Base-by-base conservation (phyloP, 2,329 filamentous ascomycete species). In the Colletotrichum falcatum region DNA sequence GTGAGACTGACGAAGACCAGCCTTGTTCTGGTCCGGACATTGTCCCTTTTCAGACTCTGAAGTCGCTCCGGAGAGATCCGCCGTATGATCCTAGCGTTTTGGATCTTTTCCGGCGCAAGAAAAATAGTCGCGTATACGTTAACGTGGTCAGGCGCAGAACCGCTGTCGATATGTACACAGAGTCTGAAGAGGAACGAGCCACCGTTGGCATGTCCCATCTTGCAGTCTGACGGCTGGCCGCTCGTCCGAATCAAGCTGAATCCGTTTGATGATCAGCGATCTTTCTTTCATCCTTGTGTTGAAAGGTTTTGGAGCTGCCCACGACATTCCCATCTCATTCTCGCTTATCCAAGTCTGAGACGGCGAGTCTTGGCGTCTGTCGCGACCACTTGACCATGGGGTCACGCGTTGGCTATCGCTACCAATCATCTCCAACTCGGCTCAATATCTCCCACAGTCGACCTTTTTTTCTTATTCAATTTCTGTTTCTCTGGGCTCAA, bases 121-220 rank as follows among this genome's bases (percentile, higher is more conserved):
- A 55, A 9, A 23, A 58, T 8, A n/a, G n/a, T 2, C 76, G 77
- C 54, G 65, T 72, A 1, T 75, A 74, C 73, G 53, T 78, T 37
- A 75, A 73, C 14, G 54, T 65, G 23, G 11, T 20, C n/a, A 23
- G n/a, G 8, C 74, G 75, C 20, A 73, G 37, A 9, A 76, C 72
- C 12, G 76, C 77, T 16, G 64, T 80, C 12, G 76, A 78, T 16
- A 73, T 76, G 70, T 79, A 77, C 75, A 66, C 75, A 2, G 70
- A 67, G 23, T n/a, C 53, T 12, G 37, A 51, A 28, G 44, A 55
- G 18, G 49, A n/a, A n/a, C 30, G n/a, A 6, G 12, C 49, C 3
- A 28, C 58, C 35, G 28, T 16, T 5, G 26, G 54, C 12, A 37
- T 62, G 37, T 58, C 14, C 2, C 8, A 46, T 28, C 44, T 62